These are phyloP conservation scores for Acanthamoeba sp. DNA, from an alignment of 208 protist species.

Conservation along the genomic window DNA sequence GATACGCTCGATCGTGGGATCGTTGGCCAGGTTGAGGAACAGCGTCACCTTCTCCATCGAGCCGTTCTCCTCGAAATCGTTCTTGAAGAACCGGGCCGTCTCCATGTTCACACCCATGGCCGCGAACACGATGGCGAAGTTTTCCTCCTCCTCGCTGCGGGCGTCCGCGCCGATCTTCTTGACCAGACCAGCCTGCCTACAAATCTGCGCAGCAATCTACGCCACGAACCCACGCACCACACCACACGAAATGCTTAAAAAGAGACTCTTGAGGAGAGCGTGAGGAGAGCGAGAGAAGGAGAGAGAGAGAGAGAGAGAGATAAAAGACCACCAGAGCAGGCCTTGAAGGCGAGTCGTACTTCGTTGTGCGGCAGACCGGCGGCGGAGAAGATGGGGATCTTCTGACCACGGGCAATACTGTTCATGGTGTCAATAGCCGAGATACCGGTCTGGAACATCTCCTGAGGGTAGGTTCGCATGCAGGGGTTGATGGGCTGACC, in stretches of 20 bases:
- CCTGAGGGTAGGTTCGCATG: constrained; percentile 98
- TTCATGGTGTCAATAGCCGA: constrained; percentile 99
- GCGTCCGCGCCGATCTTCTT: constrained; percentile 90
- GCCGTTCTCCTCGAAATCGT: constrained; percentile 99
- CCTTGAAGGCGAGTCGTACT: constrained; percentile 73
- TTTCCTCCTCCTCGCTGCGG: constrained; percentile 92
- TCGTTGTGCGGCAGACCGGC: constrained; percentile 99
- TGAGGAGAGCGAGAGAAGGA: too few species aligned
- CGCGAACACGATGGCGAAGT: constrained; percentile 99
- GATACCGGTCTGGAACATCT: constrained; percentile 99
- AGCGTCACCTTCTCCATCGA: constrained; percentile 95
- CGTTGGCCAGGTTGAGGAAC: constrained; percentile 86
- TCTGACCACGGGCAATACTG: constrained; percentile 99
- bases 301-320: too few species aligned
- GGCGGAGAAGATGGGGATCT: constrained; percentile 99
- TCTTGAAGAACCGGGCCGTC: constrained; percentile 99
- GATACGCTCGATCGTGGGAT: constrained; percentile 99
- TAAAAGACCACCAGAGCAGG: too few species aligned
- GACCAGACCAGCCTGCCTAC: constrained; percentile 99
- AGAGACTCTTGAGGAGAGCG: too few species aligned
- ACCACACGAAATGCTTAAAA: neutral
- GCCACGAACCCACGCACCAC: neutral
- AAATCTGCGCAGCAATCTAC: constrained; percentile 99
- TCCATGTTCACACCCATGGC: constrained; percentile 99
- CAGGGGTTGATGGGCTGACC: constrained; percentile 99